phyloP scores from a whole-genome alignment of 176 grass and related monocot genomes.

The Avena eriantha region DNA sequence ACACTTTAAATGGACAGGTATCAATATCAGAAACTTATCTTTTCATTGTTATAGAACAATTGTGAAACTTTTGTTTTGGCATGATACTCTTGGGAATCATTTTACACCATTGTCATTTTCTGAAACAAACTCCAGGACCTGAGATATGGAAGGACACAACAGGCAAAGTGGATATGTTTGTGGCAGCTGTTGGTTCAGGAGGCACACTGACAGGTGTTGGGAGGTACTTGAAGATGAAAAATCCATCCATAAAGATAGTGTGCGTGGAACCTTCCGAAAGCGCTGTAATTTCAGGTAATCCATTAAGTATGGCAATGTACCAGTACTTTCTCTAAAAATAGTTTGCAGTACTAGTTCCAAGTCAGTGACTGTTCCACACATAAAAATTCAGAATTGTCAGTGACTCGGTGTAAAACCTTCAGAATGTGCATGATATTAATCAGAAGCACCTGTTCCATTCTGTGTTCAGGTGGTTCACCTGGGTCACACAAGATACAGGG shows the following conservation, averaged over 20 bases:
- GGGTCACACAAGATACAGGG: conserved; percentile 66
- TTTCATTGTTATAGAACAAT: not conserved
- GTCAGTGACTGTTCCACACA: not conserved
- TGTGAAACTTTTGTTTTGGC: not conserved
- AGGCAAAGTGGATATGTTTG: conserved; percentile 78
- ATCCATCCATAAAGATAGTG: conserved; percentile 56
- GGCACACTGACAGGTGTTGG: conserved; percentile 73
- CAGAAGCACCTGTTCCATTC: not conserved
- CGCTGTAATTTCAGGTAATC: conserved; percentile 69
- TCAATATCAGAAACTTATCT: not conserved
- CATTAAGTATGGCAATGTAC: not conserved
- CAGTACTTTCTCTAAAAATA: not conserved
- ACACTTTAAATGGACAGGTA: conserved; percentile 77
- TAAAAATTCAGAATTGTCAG: not conserved
- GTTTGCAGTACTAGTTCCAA: not conserved
- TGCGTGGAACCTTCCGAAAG: conserved; percentile 80
- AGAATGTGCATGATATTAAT: not conserved
- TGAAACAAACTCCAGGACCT: conserved; percentile 50
- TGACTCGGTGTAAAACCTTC: no score
- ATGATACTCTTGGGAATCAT: not conserved
- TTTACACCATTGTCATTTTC: conserved; percentile 8
- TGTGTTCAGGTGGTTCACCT: conserved; percentile 44
- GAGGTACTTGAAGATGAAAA: conserved; percentile 79
- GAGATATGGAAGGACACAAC: conserved; percentile 88
- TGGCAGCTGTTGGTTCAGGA: conserved; percentile 58